Evolutionary conservation across 2,329 filamentous ascomycete species (phyloP).

Genomic region (Didymella glomerata): DNA sequence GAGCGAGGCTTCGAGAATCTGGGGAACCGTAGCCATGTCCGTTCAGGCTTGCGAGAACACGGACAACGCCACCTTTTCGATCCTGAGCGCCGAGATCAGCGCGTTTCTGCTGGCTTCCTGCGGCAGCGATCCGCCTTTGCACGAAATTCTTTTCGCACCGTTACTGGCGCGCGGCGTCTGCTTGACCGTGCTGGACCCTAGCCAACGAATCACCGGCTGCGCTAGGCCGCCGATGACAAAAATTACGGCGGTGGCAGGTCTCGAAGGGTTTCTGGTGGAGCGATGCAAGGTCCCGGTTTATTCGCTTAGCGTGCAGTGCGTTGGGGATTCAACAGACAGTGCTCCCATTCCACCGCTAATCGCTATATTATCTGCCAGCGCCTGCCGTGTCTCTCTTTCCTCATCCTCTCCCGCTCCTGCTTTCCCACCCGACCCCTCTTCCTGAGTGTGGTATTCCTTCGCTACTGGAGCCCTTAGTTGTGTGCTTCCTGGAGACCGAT

Average conservation of each 20-base stretch:
- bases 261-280: slow-evolving; percentile 27
- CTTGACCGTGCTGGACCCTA: slow-evolving; percentile 28
- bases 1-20: slow-evolving; percentile 26
- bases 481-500: slow-evolving; percentile 24
- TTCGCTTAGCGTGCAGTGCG: slow-evolving; percentile 40
- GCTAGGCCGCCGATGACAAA: slow-evolving; percentile 32
- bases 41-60: slow-evolving; percentile 21
- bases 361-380: slow-evolving; percentile 34
- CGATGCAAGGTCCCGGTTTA: slow-evolving; percentile 46
- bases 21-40: slow-evolving; percentile 32
- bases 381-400: slow-evolving; percentile 21
- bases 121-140: slow-evolving; percentile 26
- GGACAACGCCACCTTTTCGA: slow-evolving; percentile 35
- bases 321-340: slow-evolving; percentile 39
- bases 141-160: slow-evolving; percentile 43
- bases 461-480: slow-evolving; percentile 31
- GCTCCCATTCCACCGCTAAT: slow-evolving; percentile 41
- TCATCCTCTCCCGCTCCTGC: slow-evolving; percentile 27
- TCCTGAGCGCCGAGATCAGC: slow-evolving; percentile 37
- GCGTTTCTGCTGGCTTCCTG: slow-evolving; percentile 18
- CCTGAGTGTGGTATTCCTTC: slow-evolving; percentile 27
- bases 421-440: slow-evolving; percentile 27
- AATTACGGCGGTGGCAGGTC: slow-evolving; percentile 34
- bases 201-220: slow-evolving; percentile 32
- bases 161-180: slow-evolving; percentile 27